Percentiles rank a stretch among this genome's conserved stretches.
These are phyloP conservation scores for Ceratocystis cubensis DNA, from an alignment of 2,329 filamentous ascomycete species.

Conservation along the genomic window DNA sequence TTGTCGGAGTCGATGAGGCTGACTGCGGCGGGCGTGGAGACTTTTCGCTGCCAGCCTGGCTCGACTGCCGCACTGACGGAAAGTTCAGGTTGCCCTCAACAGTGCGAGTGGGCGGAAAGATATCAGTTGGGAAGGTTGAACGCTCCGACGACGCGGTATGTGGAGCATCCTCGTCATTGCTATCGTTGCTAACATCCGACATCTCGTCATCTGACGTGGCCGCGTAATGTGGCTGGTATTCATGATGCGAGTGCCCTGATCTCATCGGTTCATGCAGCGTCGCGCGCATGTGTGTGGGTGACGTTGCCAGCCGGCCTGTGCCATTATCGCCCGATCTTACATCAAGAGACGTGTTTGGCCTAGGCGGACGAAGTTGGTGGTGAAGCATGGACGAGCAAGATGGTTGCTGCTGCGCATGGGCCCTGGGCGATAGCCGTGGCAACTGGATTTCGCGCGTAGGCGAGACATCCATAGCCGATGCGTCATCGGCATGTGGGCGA, in stretches of 20 bases:
- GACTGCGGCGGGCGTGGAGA: background rate
- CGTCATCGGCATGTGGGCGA: background rate
- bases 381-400: background rate
- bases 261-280: background rate
- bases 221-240: constrained; percentile 22
- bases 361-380: constrained; percentile 25
- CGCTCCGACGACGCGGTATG: background rate
- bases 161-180: background rate
- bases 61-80: constrained; percentile 10
- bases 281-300: constrained; percentile 30
- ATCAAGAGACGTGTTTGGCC: constrained; percentile 33
- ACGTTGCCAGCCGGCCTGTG: constrained; percentile 50
- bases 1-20: background rate
- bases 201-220: background rate
- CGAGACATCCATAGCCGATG: background rate
- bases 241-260: constrained; percentile 5
- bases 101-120: constrained; percentile 16
- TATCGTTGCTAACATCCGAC: background rate
- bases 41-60: background rate
- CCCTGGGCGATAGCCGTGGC: background rate
- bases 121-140: constrained; percentile 16
- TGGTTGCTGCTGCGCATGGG: background rate
- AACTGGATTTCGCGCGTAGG: background rate
- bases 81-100: constrained; percentile 12
- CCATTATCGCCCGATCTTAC: constrained; percentile 43